Base-by-base conservation (phyloP, 495 filamentous ascomycete genomes). In the Penicillium coffeae region DNA sequence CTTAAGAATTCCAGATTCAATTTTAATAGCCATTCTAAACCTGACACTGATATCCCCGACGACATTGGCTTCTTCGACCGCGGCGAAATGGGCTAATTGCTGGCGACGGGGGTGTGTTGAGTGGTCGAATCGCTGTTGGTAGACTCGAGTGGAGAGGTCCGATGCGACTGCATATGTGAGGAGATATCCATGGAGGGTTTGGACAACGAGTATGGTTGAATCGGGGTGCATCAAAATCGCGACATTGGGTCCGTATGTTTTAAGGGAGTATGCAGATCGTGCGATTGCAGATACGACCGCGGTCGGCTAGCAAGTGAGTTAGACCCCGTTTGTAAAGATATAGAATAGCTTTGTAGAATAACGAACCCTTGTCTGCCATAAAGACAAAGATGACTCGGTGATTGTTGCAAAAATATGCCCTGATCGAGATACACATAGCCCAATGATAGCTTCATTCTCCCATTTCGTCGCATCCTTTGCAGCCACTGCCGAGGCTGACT, bases 1-100 rank as follows among this genome's bases (percentile, higher is more conserved):
- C 54, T 77, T 80, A 22, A 82, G 82, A 52, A 99, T 96, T 1
- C 94, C 94, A 8, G 94, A 94, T 65, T 99, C 93, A 16, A 99
- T 88, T 68, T 94, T 94, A 48, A 99, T 96, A 18, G 94, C 91
- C 89, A 96, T 96, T 42, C 93, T 79, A 70, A 99, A 97, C 15
- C 89, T 83, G 37, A 97, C 75, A 51, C 82, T 96, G 38, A 93
- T 82, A 64, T 97, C 92, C 36, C 80, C 79, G 15, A 96, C 85
- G 1, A 87, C 88, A 45, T 79, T 83, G n/a, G 85, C 84, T 62
- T 95, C 76, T 57, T 82, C 77, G 20, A 74, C 74, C 2, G 72
- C 70, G 9, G 80, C 76, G 10, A 82, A 79, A 16, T 77, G 82
- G 25, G 81, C 79, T 47, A 86, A 77, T 60, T 84, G 90, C 50